Base-by-base conservation (phyloP, 208 protist genomes). In the Trypanosoma vivax region DNA sequence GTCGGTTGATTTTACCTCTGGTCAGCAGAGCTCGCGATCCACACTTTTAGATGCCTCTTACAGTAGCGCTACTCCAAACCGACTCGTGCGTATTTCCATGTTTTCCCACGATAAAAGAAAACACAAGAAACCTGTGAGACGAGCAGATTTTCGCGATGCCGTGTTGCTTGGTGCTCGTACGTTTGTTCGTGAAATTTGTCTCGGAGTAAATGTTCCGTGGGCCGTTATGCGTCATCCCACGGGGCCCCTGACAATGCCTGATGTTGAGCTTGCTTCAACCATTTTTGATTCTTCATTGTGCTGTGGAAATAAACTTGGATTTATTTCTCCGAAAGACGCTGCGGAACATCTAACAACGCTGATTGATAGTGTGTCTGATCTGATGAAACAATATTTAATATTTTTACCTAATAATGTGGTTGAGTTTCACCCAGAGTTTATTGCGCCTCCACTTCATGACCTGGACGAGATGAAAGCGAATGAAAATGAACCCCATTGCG, bases 61-160 rank as follows among this genome's bases (percentile, higher is more conserved):
- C 64, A 90, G 82, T 70, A 90, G 88, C 50, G 86, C 86, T 10
- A 88, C 74, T 11, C 86, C 82, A 41, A 88, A 66, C 69, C 88
- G 83, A 54, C 71, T 90, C 41, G 68, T 94, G 9, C 79, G 77
- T 50, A 80, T 90, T 58, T 90, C 86, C 1, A 73, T 79, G 28
- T 58, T 74, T 1, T 48, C 83, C 11, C 58, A 65, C 23, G 67
- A 66, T 42, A 80, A 76, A 49, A 67, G 50, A 37, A 64, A 69
- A 24, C 48, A 45, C 41, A 62, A 73, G 28, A 41, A 28, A 9
- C 29, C 24, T 14, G 58, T 72, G 42, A 60, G 76, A 56, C 68
- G 74, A 21, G 58, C 64, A 14, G 86, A 94, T 63, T 63, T 57
- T 23, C 66, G 70, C 48, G 90, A 89, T 67, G 75, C 66, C 10